Evolutionary conservation across 129 eudicot genomes (phyloP).

Genomic region (Sambucus nigra): DNA sequence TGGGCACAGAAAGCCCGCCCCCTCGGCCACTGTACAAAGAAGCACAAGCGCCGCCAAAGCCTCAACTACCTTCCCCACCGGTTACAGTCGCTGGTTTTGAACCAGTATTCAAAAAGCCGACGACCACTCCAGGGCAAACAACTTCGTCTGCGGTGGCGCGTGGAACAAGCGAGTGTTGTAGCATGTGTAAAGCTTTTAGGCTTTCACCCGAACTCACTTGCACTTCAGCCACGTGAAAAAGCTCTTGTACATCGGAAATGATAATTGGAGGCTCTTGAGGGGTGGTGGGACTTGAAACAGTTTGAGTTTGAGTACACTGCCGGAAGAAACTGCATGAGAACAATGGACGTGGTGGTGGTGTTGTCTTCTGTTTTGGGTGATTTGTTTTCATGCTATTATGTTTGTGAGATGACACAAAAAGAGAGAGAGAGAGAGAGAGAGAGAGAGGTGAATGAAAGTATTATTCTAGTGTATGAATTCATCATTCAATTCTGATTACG

Average conservation of each 20-base stretch:
- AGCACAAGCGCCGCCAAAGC: slow-evolving; percentile 66
- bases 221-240: slow-evolving; percentile 72
- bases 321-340: slow-evolving; percentile 74
- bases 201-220: slow-evolving; percentile 51
- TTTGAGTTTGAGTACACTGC: slow-evolving; percentile 73
- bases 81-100: slow-evolving; percentile 68
- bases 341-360: slow-evolving; percentile 36
- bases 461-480: too few relatives aligned
- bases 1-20: slow-evolving; percentile 82
- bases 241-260: slow-evolving; percentile 34
- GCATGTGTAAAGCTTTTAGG: slow-evolving; percentile 46
- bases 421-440: too few relatives aligned
- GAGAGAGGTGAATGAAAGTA: too few relatives aligned
- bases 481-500: too few relatives aligned
- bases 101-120: slow-evolving; percentile 32
- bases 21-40: slow-evolving; percentile 75
- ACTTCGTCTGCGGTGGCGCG: slow-evolving; percentile 25
- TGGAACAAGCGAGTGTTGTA: slow-evolving; percentile 52
- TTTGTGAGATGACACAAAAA: too few relatives aligned
- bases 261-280: slow-evolving; percentile 15
- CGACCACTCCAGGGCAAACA: slow-evolving; percentile 46
- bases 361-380: slow-evolving; percentile 57
- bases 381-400: slow-evolving; percentile 58
- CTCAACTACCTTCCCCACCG: slow-evolving; percentile 76
- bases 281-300: slow-evolving; percentile 37